These are phyloP conservation scores for Russula abietina DNA, from an alignment of 768 basidiomycete genomes.

Conservation along the genomic window DNA sequence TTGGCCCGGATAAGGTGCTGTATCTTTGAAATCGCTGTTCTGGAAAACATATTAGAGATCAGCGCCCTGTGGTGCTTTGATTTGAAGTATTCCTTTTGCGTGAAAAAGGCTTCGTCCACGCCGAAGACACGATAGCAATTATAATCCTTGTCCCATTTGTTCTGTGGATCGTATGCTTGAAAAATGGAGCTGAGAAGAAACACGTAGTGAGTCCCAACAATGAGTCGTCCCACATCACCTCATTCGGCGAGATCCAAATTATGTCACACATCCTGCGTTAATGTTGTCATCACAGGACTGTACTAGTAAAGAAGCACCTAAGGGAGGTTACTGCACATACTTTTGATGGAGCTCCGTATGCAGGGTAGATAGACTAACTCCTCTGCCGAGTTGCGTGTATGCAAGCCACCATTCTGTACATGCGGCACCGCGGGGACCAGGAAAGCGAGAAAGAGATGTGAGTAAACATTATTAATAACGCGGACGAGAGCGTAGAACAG, in stretches of 20 bases:
- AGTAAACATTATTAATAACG: slow-evolving; percentile 11
- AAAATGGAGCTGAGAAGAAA: slow-evolving; percentile 12
- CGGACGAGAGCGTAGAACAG: slow-evolving; percentile 1
- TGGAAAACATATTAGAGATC: slow-evolving; percentile 37
- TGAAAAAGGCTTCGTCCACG: slow-evolving; percentile 34
- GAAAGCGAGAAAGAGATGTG: slow-evolving; percentile 18
- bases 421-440: slow-evolving; percentile 14
- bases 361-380: slow-evolving; percentile 7
- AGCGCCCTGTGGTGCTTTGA: slow-evolving; percentile 33
- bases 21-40: slow-evolving; percentile 33
- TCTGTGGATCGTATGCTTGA: slow-evolving; percentile 12
- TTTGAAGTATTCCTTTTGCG: slow-evolving; percentile 33
- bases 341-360: slow-evolving; percentile 3
- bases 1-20: slow-evolving; percentile 33
- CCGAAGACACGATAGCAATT: slow-evolving; percentile 36
- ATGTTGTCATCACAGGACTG: too few relatives aligned
- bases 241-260: slow-evolving; percentile 17
- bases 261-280: slow-evolving; percentile 1
- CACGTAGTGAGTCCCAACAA: background rate
- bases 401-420: slow-evolving; percentile 19
- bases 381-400: slow-evolving; percentile 10
- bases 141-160: slow-evolving; percentile 37
- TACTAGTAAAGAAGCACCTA: background rate
- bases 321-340: background rate
- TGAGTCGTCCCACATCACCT: background rate